Base-by-base conservation (phyloP, 108 stramenopile species). In the Conticribra weissflogii region DNA sequence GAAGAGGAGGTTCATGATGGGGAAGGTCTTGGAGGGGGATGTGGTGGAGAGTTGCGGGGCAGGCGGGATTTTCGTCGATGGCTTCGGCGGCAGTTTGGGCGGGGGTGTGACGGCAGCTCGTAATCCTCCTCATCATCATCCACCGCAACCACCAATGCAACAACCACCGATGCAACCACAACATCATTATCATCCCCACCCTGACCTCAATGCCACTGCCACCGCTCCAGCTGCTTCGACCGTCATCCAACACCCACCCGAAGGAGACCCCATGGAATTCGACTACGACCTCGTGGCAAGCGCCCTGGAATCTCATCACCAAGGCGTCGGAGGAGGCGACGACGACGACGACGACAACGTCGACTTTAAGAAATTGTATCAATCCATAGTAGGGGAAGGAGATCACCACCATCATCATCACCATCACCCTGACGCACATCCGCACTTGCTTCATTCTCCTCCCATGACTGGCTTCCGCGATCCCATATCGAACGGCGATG, bases 21-120 rank as follows among this genome's bases (percentile, higher is more conserved):
- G 92, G 7, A 78, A 77, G 36, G 92, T 89, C 5, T 78, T 88
- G 17, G 59, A 74, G 9, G 54, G 67, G 48, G 93, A 90, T 57
- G 30, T 68, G 0, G 66, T 49, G 55, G 80, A 82, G 19, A 72
- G 63, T 3, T 73, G 69, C 62, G 54, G 25, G 89, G n/a, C n/a
- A n/a, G n/a, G n/a, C n/a, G n/a, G 92, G 7, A 84, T 93, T 22
- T 93, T 93, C 48, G 87, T 89, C 63, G 86, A 92, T 53, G 74
- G 83, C 41, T 47, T n/a, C n/a, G n/a, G n/a, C n/a, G n/a, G n/a
- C n/a, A n/a, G n/a, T n/a, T n/a, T n/a, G n/a, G n/a, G n/a, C n/a
- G n/a, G n/a, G n/a, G n/a, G n/a, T n/a, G n/a, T n/a, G n/a, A n/a
- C n/a, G n/a, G n/a, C n/a, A n/a, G n/a, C n/a, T n/a, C n/a, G n/a